Evolutionary conservation across 1,284 basidiomycete genomes (phyloP).

Genomic region (Cutaneotrichosporon mucoides): DNA sequence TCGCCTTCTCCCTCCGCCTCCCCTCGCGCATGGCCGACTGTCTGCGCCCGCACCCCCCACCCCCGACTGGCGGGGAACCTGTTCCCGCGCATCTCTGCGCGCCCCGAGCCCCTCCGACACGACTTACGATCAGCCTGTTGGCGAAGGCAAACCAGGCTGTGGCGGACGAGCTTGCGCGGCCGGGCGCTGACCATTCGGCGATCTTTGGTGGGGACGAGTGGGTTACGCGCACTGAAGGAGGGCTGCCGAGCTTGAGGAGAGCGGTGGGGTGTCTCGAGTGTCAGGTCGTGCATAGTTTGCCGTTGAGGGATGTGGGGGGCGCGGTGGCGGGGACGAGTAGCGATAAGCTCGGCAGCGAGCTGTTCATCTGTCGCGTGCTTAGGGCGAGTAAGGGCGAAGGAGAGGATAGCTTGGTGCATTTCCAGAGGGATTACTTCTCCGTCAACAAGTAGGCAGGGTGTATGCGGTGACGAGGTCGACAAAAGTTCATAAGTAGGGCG

Average conservation of each 20-base stretch:
- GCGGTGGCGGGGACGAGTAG: background rate
- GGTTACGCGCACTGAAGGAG: background rate
- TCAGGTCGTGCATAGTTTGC: constrained; percentile 28
- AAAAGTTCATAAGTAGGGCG: too few relatives aligned
- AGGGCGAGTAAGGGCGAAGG: constrained; percentile 15
- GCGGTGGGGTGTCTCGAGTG: constrained; percentile 28
- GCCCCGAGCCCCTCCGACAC: background rate
- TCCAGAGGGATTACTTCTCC: constrained; percentile 28
- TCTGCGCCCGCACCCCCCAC: constrained; percentile 48
- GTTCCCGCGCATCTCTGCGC: background rate
- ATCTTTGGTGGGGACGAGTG: constrained; percentile 26
- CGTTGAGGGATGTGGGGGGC: constrained; percentile 20
- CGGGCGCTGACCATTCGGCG: constrained; percentile 26
- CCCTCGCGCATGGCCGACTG: constrained; percentile 75
- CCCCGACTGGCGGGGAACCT: background rate
- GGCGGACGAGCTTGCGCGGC: constrained; percentile 32
- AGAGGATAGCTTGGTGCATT: constrained; percentile 35
- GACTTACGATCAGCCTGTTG: constrained; percentile 35
- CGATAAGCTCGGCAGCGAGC: constrained; percentile 33
- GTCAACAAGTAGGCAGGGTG: background rate
- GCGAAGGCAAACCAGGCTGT: constrained; percentile 24
- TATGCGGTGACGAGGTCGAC: too few relatives aligned
- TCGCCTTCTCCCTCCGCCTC: constrained; percentile 81
- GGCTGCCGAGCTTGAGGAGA: constrained; percentile 18
- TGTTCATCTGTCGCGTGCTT: constrained; percentile 45